Evolutionary conservation across 768 basidiomycete species (phyloP).

Genomic region (Leccinum incarnatum): DNA sequence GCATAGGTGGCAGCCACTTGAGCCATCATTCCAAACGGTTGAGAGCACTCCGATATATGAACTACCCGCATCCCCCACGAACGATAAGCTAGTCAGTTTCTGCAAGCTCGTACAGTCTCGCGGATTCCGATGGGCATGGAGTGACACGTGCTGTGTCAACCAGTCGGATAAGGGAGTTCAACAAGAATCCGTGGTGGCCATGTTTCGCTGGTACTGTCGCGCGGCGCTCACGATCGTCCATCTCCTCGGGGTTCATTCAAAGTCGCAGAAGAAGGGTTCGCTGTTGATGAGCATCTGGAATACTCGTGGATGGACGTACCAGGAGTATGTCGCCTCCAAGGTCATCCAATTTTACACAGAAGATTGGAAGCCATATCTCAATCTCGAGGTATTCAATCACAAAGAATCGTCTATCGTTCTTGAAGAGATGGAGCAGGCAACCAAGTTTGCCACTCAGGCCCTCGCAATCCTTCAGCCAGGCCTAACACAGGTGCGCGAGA

Average conservation of each 20-base stretch:
- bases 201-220: neutral
- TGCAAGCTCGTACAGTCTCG: neutral
- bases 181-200: neutral
- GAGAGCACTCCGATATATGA: neutral
- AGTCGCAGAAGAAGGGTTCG: neutral
- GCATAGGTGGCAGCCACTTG: neutral
- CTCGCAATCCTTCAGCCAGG: neutral
- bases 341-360: neutral
- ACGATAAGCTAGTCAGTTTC: neutral
- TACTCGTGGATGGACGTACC: neutral
- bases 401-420: neutral
- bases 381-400: neutral
- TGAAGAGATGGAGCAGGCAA: neutral
- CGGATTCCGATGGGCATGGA: neutral
- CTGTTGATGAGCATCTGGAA: neutral
- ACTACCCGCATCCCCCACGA: neutral
- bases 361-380: neutral
- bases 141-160: neutral
- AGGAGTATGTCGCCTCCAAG: neutral
- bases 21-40: neutral
- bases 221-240: neutral
- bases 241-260: neutral
- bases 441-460: neutral
- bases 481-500: neutral
- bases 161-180: neutral